Base-by-base conservation (phyloP, 2,329 filamentous ascomycete species). In the Aspergillus fumigatiaffinis region DNA sequence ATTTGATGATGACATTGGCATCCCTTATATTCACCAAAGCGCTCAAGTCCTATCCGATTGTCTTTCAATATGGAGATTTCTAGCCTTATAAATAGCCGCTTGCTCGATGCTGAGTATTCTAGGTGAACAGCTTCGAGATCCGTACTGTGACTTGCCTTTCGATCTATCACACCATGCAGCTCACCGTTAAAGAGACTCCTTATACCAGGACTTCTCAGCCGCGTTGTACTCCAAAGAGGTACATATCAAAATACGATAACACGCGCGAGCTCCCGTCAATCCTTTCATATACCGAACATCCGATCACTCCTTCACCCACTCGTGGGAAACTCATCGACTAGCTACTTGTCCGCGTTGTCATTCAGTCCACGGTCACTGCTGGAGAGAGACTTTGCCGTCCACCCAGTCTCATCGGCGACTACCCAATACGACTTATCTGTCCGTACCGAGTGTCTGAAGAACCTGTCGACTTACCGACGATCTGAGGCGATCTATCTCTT, bases 271-370 rank as follows among this genome's bases (percentile, higher is more conserved):
- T 62, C 32, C 62, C 65, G n/a, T 38, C 26, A 67, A 67, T 48
- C 65, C 65, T n/a, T 57, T 63, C 12, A 63, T 67, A 20, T 57
- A 53, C 25, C 54, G 59, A 12, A 57, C 59, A 6, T 57, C 63
- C 7, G 55, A 60, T 6, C 65, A 67, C 25, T 66, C 65, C 1
- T 64, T 67, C 48, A 66, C 64, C 28, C 65, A 67, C 44, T 57
- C 57, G 20, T 63, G 60, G 53, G 63, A 61, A 7, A 59, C 55
- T 17, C 61, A 66, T 54, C 52, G 51, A 21, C 26, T 54, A 1
- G 57, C 57, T 9, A 53, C 63, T 42, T 66, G 65, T 49, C 49
- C 58, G 20, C 55, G 65, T 32, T 66, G 65, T 32, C 53, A 59
- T 53, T 47, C 44, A 17, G 21, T 21, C 23, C 23, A 47, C 7